Base-by-base conservation (phyloP, 2,329 filamentous ascomycete genomes). In the Arachnomyces sp. region DNA sequence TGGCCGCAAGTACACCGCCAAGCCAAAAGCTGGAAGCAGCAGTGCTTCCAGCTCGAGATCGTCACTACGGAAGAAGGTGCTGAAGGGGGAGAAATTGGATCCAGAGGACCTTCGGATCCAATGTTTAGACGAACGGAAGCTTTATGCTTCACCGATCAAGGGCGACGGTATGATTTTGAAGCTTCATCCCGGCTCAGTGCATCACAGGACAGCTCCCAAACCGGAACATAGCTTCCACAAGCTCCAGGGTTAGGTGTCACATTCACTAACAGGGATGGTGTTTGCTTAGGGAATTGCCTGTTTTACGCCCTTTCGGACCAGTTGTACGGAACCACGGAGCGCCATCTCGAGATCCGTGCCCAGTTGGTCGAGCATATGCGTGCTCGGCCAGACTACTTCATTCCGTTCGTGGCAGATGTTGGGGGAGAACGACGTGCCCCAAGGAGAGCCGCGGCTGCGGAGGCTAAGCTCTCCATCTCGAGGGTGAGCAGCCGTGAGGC, bases 301-400 rank as follows among this genome's bases (percentile, higher is more conserved):
- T 83, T 82, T 65, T 77, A 79, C 59, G 78, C 78, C 45, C 67
- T 82, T 30, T 79, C 76, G 47, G 77, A 82, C 56, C 78, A 84
- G 65, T 59, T 83, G 38, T 81, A 77, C 55, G 79, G 77, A 47
- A 61, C 73, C 53, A 73, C 79, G 52, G 64, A 69, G 43, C 66
- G 72, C 46, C 74, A 79, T 53, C 57, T 64, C 40, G 66, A 74
- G 49, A 77, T 84, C 51, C 78, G 81, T 37, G 63, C 66, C 36
- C 63, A 60, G 34, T 70, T 81, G 37, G 76, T 82, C 48, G 60
- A 73, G 43, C 76, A 82, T 57, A 81, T 84, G 68, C 71, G 72
- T 44, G 64, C 66, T 18, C 68, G 81, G 53, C 65, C 71, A 42
- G 68, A 71, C 38, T 75, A 81, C 53, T 84, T 81, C 61, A 79